Percentiles rank a stretch among this genome's conserved stretches.
These are phyloP conservation scores for Suhomyces sp. DNA, from an alignment of 805 yeast genomes.

Conservation along the genomic window DNA sequence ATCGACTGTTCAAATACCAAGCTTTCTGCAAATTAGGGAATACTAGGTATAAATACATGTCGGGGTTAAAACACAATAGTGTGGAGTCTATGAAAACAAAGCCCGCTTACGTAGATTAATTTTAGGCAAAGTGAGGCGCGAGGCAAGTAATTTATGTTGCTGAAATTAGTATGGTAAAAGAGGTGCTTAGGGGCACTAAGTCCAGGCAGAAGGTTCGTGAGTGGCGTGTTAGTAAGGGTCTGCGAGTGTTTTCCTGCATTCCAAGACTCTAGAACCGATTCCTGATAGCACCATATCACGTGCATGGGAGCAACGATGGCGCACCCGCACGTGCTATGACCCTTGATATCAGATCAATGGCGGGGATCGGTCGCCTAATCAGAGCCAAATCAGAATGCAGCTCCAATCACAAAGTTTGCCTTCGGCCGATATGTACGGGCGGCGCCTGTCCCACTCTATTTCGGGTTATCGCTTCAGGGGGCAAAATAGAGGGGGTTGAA, in stretches of 20 bases:
- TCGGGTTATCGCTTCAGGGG: neutral
- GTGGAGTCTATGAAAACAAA: constrained; percentile 1
- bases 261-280: neutral
- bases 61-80: neutral
- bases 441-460: neutral
- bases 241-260: neutral
- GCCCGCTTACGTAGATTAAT: neutral
- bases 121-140: neutral
- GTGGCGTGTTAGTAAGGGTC: neutral
- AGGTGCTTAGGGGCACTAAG: neutral
- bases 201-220: neutral
- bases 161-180: neutral
- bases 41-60: constrained; percentile 1
- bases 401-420: neutral
- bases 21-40: neutral
- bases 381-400: too few species aligned
- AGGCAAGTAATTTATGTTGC: neutral
- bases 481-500: too few species aligned
- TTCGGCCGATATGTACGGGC: neutral
- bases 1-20: neutral
- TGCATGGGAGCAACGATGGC: neutral
- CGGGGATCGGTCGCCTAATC: neutral
- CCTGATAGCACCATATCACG: constrained; percentile 6
- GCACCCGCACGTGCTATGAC: neutral
- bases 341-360: neutral